phyloP scores from a whole-genome alignment of 2,329 filamentous ascomycete species.

The Fusarium sp. region DNA sequence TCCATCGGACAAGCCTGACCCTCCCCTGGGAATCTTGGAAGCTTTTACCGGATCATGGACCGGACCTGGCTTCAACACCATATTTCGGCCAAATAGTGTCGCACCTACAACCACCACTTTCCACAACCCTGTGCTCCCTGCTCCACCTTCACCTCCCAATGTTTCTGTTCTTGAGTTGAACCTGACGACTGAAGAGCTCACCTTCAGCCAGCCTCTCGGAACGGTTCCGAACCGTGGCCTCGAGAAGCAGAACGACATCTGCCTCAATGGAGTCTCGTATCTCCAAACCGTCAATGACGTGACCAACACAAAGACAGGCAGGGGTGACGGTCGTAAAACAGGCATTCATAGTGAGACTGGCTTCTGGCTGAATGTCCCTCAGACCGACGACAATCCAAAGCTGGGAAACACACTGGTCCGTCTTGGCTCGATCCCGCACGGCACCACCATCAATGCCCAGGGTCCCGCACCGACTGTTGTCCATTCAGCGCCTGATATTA shows the following conservation, averaged over 20 bases:
- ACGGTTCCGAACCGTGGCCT: constrained; percentile 13
- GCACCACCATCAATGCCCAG: constrained; percentile 16
- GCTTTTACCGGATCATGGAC: constrained; percentile 9
- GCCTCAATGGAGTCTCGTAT: constrained; percentile 9
- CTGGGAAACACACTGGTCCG: constrained; percentile 6
- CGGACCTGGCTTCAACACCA: constrained; percentile 15
- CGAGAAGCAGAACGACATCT: constrained; percentile 11
- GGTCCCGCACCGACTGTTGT: neutral
- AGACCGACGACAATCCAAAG: constrained; percentile 1
- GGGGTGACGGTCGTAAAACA: neutral
- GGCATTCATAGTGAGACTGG: constrained; percentile 16
- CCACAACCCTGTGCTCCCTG: constrained; percentile 6
- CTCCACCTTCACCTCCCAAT: constrained; percentile 10
- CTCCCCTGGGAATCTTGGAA: constrained; percentile 8
- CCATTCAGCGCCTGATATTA: neutral
- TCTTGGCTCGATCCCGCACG: constrained; percentile 11
- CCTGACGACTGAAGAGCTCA: neutral
- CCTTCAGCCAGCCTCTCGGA: neutral
- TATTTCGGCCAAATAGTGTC: constrained; percentile 7
- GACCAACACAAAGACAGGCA: constrained; percentile 6
- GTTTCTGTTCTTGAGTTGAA: constrained; percentile 13
- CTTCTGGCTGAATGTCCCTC: constrained; percentile 12
- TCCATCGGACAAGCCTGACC: neutral
- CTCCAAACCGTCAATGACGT: constrained; percentile 21
- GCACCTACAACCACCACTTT: constrained; percentile 6